Percentiles rank a stretch among this genome's conserved stretches.
phyloP scores from a whole-genome alignment of 768 basidiomycete species.

The Suillus luteus region DNA sequence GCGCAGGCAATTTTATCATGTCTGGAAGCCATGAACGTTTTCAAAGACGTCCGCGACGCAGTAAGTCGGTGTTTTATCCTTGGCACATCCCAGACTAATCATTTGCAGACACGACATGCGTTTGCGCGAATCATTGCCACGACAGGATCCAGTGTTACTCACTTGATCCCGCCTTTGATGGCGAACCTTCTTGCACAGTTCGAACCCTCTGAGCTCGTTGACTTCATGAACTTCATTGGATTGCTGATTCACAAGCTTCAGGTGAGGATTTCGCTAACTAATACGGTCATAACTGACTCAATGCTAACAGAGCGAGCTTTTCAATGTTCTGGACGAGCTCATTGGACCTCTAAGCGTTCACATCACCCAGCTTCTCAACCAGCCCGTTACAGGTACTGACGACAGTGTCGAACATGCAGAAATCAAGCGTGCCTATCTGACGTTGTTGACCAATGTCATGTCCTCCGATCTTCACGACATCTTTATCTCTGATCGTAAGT shows the following conservation, averaged over 20 bases:
- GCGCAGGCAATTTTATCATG: constrained; percentile 87
- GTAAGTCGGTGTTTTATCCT: constrained; percentile 47
- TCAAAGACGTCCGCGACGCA: constrained; percentile 88
- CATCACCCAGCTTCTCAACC: constrained; percentile 76
- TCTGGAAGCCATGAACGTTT: constrained; percentile 83
- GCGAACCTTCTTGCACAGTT: constrained; percentile 88
- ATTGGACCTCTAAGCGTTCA: constrained; percentile 85
- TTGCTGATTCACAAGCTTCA: constrained; percentile 89
- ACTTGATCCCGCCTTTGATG: constrained; percentile 88
- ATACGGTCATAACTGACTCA: constrained; percentile 6
- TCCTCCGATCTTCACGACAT: constrained; percentile 78
- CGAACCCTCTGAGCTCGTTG: constrained; percentile 88
- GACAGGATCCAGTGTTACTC: constrained; percentile 82
- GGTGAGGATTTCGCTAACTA: constrained; percentile 43
- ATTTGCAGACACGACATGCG: constrained; percentile 79
- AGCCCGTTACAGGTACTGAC: constrained; percentile 85
- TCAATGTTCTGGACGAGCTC: constrained; percentile 86
- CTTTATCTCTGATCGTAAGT: constrained; percentile 82
- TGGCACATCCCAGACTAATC: constrained; percentile 14
- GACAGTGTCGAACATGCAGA: constrained; percentile 76
- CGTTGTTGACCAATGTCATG: constrained; percentile 79
- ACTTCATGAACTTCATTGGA: constrained; percentile 95
- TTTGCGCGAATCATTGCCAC: constrained; percentile 92
- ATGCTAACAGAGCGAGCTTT: constrained; percentile 69
- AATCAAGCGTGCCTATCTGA: constrained; percentile 88